These are phyloP conservation scores for Solanum aculeatissimum DNA, from an alignment of 305 asterid species.

Conservation along the genomic window DNA sequence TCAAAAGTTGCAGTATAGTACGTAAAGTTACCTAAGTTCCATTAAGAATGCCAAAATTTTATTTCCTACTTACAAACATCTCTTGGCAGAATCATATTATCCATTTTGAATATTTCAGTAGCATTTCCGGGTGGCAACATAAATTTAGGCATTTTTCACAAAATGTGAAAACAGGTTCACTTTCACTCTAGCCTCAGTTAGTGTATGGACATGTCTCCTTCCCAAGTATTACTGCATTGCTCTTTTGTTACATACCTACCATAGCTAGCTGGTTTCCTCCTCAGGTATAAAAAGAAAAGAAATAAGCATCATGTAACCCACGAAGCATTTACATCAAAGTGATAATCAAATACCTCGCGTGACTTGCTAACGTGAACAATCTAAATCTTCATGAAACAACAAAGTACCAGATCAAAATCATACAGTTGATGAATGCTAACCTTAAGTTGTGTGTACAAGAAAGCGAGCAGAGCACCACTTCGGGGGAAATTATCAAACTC, in stretches of 20 bases:
- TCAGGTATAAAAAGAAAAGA: not conserved
- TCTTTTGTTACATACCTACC: not conserved
- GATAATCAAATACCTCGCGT: not conserved
- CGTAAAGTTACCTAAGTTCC: not conserved
- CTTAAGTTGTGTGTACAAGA: slow-evolving; percentile 78
- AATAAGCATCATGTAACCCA: not conserved
- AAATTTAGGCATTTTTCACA: not conserved
- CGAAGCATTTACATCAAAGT: not conserved
- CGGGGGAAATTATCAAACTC: slow-evolving; percentile 60
- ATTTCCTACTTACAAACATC: not conserved
- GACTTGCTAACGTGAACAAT: not conserved
- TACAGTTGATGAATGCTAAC: slow-evolving; percentile 24
- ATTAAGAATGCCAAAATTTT: not conserved
- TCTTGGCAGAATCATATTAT: not conserved
- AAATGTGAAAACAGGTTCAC: not conserved
- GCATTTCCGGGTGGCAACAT: not conserved
- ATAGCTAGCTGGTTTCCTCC: not conserved
- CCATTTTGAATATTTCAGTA: not conserved
- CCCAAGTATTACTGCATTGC: not conserved
- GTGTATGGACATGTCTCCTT: not conserved
- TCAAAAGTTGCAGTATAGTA: not conserved
- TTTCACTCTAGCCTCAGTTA: not conserved
- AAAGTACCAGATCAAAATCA: not conserved
- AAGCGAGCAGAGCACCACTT: slow-evolving; percentile 79
- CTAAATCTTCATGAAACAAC: not conserved